A percentile compares a stretch with the other conserved stretches of the same genome.
These are phyloP conservation scores for Scutellaria galericulata DNA, from an alignment of 257 asterid genomes.

Conservation along the genomic window DNA sequence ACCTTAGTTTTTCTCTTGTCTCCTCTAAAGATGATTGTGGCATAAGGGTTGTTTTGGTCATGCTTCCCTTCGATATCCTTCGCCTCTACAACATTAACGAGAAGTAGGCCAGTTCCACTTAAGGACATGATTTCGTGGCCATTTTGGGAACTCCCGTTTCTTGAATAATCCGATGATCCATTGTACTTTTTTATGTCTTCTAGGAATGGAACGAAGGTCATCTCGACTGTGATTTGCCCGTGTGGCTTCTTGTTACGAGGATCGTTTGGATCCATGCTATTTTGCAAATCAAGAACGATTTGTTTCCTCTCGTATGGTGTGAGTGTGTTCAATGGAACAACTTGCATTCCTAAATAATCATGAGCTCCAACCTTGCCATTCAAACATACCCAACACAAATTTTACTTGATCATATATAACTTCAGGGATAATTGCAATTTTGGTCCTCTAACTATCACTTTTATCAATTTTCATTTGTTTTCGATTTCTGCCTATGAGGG, in stretches of 20 bases:
- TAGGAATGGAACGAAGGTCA: slow-evolving; percentile 66
- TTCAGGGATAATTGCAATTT: no score
- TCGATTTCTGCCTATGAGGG: no score
- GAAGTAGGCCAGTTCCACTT: slow-evolving; percentile 71
- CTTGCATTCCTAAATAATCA: slow-evolving; percentile 89
- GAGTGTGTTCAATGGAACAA: slow-evolving; percentile 55
- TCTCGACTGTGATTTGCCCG: slow-evolving; percentile 58
- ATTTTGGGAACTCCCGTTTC: slow-evolving; percentile 36
- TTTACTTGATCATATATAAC: no score
- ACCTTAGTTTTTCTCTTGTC: slow-evolving; percentile 76
- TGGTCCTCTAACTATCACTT: no score
- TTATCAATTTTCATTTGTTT: no score
- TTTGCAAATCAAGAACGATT: slow-evolving; percentile 53
- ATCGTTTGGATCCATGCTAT: slow-evolving; percentile 62
- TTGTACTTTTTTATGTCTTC: slow-evolving; percentile 63
- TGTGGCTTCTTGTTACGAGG: slow-evolving; percentile 60
- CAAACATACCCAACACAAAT: neutral
- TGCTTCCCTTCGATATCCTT: slow-evolving; percentile 69
- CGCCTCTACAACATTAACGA: slow-evolving; percentile 59
- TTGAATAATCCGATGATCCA: slow-evolving; percentile 27
- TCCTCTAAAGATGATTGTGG: slow-evolving; percentile 60
- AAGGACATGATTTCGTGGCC: slow-evolving; percentile 39
- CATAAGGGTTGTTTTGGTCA: slow-evolving; percentile 63
- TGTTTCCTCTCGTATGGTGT: slow-evolving; percentile 59
- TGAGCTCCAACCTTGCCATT: slow-evolving; percentile 69